Evolutionary conservation across 441 rosid genomes (phyloP).

Genomic region (Omphalea diandra): DNA sequence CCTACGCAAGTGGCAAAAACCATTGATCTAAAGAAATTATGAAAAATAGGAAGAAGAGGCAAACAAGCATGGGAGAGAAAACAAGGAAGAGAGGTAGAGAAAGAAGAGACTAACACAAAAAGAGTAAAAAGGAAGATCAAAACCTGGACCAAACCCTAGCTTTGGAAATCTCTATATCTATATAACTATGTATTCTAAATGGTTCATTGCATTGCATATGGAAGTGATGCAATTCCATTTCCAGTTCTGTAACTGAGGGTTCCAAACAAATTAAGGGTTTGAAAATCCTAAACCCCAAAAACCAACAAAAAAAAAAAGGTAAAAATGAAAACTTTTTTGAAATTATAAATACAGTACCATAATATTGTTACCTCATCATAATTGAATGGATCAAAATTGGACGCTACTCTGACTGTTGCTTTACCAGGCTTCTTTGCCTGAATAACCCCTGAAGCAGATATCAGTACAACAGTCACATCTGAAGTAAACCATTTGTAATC

Average conservation of each 20-base stretch:
- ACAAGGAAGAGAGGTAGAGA: not conserved
- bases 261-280: not conserved
- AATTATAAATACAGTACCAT: slow-evolving; percentile 1
- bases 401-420: slow-evolving; percentile 76
- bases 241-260: not conserved
- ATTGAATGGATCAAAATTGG: slow-evolving; percentile 73
- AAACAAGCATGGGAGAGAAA: not conserved
- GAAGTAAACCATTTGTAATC: slow-evolving; percentile 97
- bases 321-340: not conserved
- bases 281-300: too few species aligned
- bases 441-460: slow-evolving; percentile 75
- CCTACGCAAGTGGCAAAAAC: not conserved
- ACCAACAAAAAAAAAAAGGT: not conserved
- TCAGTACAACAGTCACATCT: slow-evolving; percentile 54
- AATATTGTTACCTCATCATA: slow-evolving; percentile 73
- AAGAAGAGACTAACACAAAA: not conserved
- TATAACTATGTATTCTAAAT: too few species aligned
- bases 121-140: not conserved
- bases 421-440: slow-evolving; percentile 93
- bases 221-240: not conserved
- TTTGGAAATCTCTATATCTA: too few species aligned
- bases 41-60: not conserved
- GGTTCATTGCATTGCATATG: not conserved
- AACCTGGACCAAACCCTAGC: too few species aligned
- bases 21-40: not conserved